Percentiles rank a stretch among this genome's conserved stretches.
phyloP scores from a whole-genome alignment of 192 early-diverging fungal genomes.

The Nowakowskiella sp. region DNA sequence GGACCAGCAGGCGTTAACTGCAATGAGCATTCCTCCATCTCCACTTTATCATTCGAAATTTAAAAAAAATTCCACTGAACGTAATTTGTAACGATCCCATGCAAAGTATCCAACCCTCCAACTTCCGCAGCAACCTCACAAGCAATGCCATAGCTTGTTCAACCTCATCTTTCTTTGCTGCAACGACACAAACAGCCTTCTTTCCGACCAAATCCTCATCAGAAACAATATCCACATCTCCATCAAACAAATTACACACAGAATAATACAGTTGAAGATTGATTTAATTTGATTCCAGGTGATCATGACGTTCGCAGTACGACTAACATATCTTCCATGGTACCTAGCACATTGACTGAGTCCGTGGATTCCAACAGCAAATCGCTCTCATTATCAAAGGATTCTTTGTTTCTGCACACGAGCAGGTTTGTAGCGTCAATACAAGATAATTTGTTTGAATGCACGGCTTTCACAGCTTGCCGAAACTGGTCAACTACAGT shows the following conservation, averaged over 20 bases:
- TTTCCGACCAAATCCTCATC: slow-evolving; percentile 9
- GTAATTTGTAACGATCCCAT: slow-evolving; percentile 17
- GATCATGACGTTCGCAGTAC: too few species aligned
- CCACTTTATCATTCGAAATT: slow-evolving; percentile 12
- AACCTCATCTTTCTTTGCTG: slow-evolving; percentile 14
- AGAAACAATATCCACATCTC: slow-evolving; percentile 10
- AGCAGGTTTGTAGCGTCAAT: too few species aligned
- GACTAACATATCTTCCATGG: too few species aligned
- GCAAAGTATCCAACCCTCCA: slow-evolving; percentile 6
- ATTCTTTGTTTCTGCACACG: too few species aligned
- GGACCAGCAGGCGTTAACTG: slow-evolving; percentile 1
- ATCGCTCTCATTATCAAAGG: too few species aligned
- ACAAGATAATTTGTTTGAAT: too few species aligned
- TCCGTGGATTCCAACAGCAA: too few species aligned
- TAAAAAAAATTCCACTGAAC: slow-evolving; percentile 18
- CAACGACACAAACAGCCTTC: slow-evolving; percentile 11
- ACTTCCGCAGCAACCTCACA: slow-evolving; percentile 17
- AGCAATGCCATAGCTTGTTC: slow-evolving; percentile 12
- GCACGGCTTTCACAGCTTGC: too few species aligned
- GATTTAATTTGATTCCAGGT: too few species aligned
- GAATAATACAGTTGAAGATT: too few species aligned
- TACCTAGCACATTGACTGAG: too few species aligned
- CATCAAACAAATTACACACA: slow-evolving; percentile 11
- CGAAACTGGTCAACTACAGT: too few species aligned
- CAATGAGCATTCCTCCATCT: slow-evolving; percentile 15